These are phyloP conservation scores for Paracoccidioides lutzii DNA, from an alignment of 2,329 filamentous ascomycete genomes.

Conservation along the genomic window DNA sequence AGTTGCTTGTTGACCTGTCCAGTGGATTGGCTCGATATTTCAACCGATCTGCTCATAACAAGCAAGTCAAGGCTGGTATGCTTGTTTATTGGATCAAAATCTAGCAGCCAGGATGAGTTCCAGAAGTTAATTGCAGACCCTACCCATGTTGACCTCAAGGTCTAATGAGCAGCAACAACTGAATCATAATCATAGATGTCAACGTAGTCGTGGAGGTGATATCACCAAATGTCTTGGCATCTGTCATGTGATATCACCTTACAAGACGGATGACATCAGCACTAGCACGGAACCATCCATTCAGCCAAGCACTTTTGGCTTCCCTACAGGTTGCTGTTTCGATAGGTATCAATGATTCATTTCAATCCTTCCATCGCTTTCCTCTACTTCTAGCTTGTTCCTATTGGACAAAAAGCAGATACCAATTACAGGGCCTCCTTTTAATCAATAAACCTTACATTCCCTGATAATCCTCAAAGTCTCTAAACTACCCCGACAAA, in stretches of 20 bases:
- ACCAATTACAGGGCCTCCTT: background rate
- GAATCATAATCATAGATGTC: background rate
- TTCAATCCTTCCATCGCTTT: background rate
- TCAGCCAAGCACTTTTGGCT: no score
- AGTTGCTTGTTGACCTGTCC: background rate
- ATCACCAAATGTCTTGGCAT: background rate
- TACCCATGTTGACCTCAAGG: background rate
- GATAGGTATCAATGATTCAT: background rate
- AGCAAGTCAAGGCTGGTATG: no score
- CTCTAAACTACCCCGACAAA: background rate
- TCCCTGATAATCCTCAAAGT: background rate
- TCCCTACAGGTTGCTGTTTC: background rate
- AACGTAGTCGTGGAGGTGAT: no score
- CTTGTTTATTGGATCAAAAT: background rate
- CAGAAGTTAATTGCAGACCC: background rate
- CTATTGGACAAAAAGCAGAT: background rate
- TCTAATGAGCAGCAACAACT: no score
- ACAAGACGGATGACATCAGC: no score
- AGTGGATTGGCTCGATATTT: background rate
- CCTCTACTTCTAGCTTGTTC: background rate
- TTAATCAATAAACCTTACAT: background rate
- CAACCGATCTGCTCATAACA: no score
- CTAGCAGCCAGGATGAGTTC: background rate
- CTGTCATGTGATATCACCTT: background rate
- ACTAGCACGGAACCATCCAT: no score